Evolutionary conservation across 805 yeast species (phyloP).

Genomic region (Candida caryicola): DNA sequence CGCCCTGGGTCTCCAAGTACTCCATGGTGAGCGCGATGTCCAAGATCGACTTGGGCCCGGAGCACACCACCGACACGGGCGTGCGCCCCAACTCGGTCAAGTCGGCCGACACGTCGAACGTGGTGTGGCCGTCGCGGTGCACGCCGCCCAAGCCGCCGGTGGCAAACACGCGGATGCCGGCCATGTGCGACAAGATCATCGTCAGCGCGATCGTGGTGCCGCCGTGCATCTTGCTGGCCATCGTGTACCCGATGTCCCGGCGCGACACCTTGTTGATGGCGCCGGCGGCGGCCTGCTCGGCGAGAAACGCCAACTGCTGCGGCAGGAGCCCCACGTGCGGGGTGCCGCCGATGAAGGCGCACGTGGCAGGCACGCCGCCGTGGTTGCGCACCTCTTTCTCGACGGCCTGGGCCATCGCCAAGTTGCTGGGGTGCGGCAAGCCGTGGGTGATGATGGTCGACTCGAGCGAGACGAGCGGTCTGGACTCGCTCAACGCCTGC

Average conservation of each 20-base stretch:
- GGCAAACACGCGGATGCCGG: slow-evolving; percentile 82
- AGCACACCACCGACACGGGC: slow-evolving; percentile 85
- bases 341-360: slow-evolving; percentile 69
- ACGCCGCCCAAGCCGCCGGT: slow-evolving; percentile 96
- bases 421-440: slow-evolving; percentile 73
- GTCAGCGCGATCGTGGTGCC: slow-evolving; percentile 92
- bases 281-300: slow-evolving; percentile 25
- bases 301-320: slow-evolving; percentile 50
- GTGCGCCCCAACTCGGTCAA: slow-evolving; percentile 80
- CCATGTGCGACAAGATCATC: slow-evolving; percentile 71
- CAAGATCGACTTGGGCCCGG: slow-evolving; percentile 85
- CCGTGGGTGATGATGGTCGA: slow-evolving; percentile 91
- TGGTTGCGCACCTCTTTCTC: slow-evolving; percentile 56
- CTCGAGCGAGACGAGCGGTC: slow-evolving; percentile 80
- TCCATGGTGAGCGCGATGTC: slow-evolving; percentile 82
- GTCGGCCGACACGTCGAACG: slow-evolving; percentile 85
- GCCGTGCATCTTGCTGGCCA: slow-evolving; percentile 64
- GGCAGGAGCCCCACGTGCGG: slow-evolving; percentile 65
- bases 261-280: slow-evolving; percentile 65
- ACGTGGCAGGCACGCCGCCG: slow-evolving; percentile 83
- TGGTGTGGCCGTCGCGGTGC: slow-evolving; percentile 69
- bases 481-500: slow-evolving; percentile 52
- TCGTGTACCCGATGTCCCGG: slow-evolving; percentile 71
- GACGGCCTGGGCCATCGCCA: slow-evolving; percentile 67
- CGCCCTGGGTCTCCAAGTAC: slow-evolving; percentile 87